Conservation (phyloP, 768 basidiomycete species). For the Lanmaoa pseudosensibilis region DNA sequence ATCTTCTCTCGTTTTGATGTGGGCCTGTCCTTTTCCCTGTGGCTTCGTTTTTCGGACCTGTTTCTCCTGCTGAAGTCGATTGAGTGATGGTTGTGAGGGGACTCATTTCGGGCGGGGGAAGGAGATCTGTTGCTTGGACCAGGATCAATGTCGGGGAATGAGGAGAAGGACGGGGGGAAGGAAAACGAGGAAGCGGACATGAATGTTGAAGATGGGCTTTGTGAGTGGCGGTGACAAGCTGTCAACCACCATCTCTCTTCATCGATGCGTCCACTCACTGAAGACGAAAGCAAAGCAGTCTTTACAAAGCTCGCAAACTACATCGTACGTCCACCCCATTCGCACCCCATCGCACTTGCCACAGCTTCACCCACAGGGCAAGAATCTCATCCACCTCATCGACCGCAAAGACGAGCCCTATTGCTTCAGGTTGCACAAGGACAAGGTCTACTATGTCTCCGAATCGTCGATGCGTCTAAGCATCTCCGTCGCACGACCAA, state of each 20-base stretch:
- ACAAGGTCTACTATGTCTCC: slow-evolving; percentile 95
- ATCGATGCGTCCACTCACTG: slow-evolving; percentile 89
- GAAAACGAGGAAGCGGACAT: slow-evolving; percentile 58
- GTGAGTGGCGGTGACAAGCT: slow-evolving; percentile 9
- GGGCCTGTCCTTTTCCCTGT: slow-evolving; percentile 33
- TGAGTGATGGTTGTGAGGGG: slow-evolving; percentile 10
- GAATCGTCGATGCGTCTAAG: slow-evolving; percentile 91
- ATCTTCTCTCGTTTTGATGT: slow-evolving; percentile 32
- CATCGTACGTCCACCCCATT: slow-evolving; percentile 56
- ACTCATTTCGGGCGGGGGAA: slow-evolving; percentile 19
- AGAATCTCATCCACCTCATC: slow-evolving; percentile 93
- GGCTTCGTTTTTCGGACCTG: slow-evolving; percentile 19
- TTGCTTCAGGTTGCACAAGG: slow-evolving; percentile 93
- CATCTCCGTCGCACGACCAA: slow-evolving; percentile 89
- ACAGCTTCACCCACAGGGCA: slow-evolving; percentile 57
- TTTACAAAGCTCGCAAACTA: slow-evolving; percentile 98
- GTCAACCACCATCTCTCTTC: background rate
- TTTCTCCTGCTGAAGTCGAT: slow-evolving; percentile 20
- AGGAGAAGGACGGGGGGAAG: slow-evolving; percentile 64
- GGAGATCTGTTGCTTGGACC: slow-evolving; percentile 36
- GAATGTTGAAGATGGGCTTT: slow-evolving; percentile 1
- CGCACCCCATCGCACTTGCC: accelerated
- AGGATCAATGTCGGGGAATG: slow-evolving; percentile 64
- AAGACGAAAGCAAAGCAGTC: slow-evolving; percentile 94
- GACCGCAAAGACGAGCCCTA: slow-evolving; percentile 93